Percentiles rank a stretch among this genome's conserved stretches.
Conservation (phyloP, 345 rosid genomes). For the Salix koriyanagi region DNA sequence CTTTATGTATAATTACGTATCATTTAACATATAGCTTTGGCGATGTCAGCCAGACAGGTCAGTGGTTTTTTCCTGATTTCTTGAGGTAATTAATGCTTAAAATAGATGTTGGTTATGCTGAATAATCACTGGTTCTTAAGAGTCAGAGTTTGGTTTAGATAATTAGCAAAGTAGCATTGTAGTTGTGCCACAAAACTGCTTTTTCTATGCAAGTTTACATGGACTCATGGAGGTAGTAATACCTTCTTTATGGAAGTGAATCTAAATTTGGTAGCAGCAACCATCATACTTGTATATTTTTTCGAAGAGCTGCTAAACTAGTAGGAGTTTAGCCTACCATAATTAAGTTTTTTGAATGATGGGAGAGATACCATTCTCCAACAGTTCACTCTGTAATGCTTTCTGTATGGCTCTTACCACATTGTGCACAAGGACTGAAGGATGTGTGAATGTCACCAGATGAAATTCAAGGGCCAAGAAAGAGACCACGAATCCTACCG, state of each 20-base stretch:
- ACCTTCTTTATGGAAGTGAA: background rate
- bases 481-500: slow-evolving; percentile 76
- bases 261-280: background rate
- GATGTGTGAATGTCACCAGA: slow-evolving; percentile 35
- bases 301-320: background rate
- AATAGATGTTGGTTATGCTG: background rate
- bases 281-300: background rate
- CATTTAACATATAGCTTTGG: background rate
- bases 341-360: background rate
- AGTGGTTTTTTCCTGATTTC: background rate
- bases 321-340: background rate
- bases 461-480: slow-evolving; percentile 57
- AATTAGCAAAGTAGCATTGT: background rate
- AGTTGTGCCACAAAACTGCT: background rate
- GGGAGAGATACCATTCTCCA: background rate
- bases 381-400: background rate
- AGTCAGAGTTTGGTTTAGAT: background rate
- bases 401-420: slow-evolving; percentile 1
- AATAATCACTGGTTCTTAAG: background rate
- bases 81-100: background rate
- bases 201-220: background rate
- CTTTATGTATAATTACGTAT: background rate
- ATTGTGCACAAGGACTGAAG: slow-evolving; percentile 12
- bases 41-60: background rate
- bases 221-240: background rate